A percentile compares a stretch with the other conserved stretches of the same genome.
phyloP scores from a whole-genome alignment of 805 yeast species.

The Cyberlindnera euphorbiae region DNA sequence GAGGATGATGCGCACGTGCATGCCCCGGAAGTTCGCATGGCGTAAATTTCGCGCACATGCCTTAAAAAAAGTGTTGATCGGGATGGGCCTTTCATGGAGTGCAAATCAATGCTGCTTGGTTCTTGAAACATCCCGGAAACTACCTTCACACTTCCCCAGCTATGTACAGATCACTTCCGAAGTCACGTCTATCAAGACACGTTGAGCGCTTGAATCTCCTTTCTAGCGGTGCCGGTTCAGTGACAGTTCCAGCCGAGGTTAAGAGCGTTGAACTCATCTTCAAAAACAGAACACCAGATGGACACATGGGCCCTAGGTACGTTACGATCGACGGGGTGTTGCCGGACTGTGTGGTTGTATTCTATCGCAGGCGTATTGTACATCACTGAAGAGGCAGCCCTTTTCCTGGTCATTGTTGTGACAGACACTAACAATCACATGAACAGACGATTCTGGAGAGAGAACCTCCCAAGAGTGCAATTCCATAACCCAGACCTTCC shows the following conservation, averaged over 20 bases:
- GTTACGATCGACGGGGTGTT: too few relatives aligned
- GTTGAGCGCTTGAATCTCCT: constrained; percentile 44
- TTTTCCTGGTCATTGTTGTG: too few relatives aligned
- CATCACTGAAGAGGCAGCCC: too few relatives aligned
- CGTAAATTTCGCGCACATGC: too few relatives aligned
- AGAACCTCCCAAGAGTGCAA: constrained; percentile 67
- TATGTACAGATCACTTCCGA: constrained; percentile 30
- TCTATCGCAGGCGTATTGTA: too few relatives aligned
- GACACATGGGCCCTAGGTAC: constrained; percentile 54
- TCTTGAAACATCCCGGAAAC: too few relatives aligned
- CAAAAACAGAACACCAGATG: constrained; percentile 42
- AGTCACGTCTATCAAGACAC: constrained; percentile 42
- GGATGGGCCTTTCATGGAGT: too few relatives aligned
- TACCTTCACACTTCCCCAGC: background rate
- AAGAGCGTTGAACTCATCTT: constrained; percentile 47
- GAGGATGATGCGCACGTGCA: too few relatives aligned
- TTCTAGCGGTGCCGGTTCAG: constrained; percentile 43
- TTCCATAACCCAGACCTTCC: constrained; percentile 76
- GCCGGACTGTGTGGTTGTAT: too few relatives aligned
- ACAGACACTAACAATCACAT: constrained; percentile 4
- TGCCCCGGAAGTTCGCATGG: too few relatives aligned
- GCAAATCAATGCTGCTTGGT: too few relatives aligned
- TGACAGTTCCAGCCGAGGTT: constrained; percentile 33
- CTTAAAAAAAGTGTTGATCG: too few relatives aligned
- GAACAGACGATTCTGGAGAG: constrained; percentile 64